These are phyloP conservation scores for Schizothecium vesticola DNA, from an alignment of 495 filamentous ascomycete genomes.

Conservation along the genomic window DNA sequence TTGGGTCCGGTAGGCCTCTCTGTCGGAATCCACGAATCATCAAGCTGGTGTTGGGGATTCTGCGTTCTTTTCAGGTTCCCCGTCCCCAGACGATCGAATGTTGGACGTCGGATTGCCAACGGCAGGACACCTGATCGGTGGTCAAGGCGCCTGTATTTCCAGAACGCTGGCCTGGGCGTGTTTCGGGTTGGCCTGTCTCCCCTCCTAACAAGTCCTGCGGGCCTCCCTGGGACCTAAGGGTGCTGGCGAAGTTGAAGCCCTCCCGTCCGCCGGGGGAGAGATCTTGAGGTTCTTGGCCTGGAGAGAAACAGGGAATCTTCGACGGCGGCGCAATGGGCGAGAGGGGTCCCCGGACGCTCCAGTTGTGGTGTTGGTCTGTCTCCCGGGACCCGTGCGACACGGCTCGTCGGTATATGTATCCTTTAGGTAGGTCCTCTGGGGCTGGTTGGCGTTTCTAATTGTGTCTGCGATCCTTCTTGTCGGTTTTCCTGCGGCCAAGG, in stretches of 20 bases:
- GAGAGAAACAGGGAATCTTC: background rate
- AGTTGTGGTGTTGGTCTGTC: background rate
- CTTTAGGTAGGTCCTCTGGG: background rate
- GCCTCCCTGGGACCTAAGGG: background rate
- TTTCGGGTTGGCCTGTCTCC: conserved; percentile 7
- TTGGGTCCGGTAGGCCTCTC: background rate
- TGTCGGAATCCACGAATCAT: background rate
- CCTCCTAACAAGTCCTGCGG: background rate
- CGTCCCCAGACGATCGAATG: background rate
- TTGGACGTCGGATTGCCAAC: background rate
- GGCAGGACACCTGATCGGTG: background rate
- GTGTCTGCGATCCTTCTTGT: background rate
- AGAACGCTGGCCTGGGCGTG: conserved; percentile 11
- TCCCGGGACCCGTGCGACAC: background rate
- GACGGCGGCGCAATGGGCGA: background rate
- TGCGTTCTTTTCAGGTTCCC: background rate
- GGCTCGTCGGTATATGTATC: background rate
- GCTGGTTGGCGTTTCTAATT: background rate
- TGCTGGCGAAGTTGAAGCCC: background rate
- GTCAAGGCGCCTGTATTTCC: conserved; percentile 3
- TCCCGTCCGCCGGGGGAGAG: background rate
- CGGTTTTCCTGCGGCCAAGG: background rate
- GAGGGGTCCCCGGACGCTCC: background rate
- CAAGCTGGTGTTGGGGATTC: background rate
- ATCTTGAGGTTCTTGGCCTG: background rate